Base-by-base conservation (phyloP, 495 filamentous ascomycete species). In the Chaetomidium leptoderma region DNA sequence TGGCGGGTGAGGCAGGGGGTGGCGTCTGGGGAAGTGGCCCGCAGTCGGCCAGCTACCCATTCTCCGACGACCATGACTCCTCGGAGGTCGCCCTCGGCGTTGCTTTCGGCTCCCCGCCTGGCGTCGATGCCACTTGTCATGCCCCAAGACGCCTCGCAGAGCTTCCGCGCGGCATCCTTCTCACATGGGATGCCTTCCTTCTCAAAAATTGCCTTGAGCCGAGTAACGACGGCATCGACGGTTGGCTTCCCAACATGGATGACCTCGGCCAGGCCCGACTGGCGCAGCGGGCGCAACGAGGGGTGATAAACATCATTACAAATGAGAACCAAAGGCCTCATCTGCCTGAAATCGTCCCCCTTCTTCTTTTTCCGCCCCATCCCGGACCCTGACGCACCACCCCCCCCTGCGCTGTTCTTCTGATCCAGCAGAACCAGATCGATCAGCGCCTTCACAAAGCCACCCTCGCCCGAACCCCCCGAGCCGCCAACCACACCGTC, bases 221-320 rank as follows among this genome's bases (percentile, higher is more conserved):
- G 83, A 14, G 80, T 77, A 3, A 92, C 84, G n/a, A 97, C 89
- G 59, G 89, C 88, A 57, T 92, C 90, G 10, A 96, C 71, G 6
- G 91, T 85, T 0, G 93, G 91, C 58, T 91, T 92, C 45, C 92
- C 86, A 43, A 95, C 85, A 70, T 93, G 88, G n/a, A 98, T 87
- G 32, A 96, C 83, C 70, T 98, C 93, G 2, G 92, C 93, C 33
- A 88, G 73, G 17, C 79, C 83, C 0, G 90, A 89, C 53, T 89
- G 85, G 27, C 93, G 83, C 17, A 98, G 80, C 19, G 88, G 90
- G 11, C 89, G 83, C 26, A 98, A 79, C 53, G 91, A 89, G 23
- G 93, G 82, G 64, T 95, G 90, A 69, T 98, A 98, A n/a, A 96
- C 81, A 72, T 98, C 93, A 59, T 98, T 98, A 78, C 93, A 98